Percentiles rank a stretch among this genome's conserved stretches.
phyloP scores from a whole-genome alignment of 2,329 filamentous ascomycete species.

The Diaporthe longicolla region DNA sequence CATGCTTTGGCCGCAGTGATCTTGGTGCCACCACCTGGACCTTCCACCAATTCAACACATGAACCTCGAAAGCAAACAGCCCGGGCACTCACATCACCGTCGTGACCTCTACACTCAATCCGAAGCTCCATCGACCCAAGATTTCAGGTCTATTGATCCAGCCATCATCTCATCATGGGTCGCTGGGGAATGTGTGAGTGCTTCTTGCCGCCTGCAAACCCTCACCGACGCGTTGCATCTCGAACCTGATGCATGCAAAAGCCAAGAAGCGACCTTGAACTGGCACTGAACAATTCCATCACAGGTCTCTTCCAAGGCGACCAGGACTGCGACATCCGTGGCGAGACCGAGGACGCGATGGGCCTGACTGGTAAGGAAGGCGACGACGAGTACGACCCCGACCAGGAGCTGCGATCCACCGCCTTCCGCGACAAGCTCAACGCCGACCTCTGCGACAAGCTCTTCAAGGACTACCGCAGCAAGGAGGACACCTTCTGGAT shows the following conservation, averaged over 20 bases:
- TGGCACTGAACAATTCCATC: background rate
- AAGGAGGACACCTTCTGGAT: conserved; percentile 48
- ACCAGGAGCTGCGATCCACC: background rate
- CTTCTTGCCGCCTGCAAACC: background rate
- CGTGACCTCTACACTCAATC: background rate
- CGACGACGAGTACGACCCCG: background rate
- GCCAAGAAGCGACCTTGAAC: too few species aligned
- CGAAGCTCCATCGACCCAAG: background rate
- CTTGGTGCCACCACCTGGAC: too few species aligned
- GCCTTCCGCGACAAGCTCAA: conserved; percentile 33
- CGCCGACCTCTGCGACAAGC: conserved; percentile 32
- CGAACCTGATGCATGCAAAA: too few species aligned
- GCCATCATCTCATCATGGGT: background rate
- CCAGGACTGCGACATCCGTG: conserved; percentile 27
- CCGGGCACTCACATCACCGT: too few species aligned
- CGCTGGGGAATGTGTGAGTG: conserved; percentile 18
- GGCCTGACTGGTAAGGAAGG: background rate
- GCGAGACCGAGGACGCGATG: background rate
- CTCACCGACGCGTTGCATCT: background rate
- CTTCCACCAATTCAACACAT: background rate
- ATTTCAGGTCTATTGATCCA: background rate
- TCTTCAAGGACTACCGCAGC: conserved; percentile 32
- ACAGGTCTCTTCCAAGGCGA: conserved; percentile 37
- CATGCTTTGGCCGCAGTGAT: too few species aligned
- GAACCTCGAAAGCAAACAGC: background rate